Percentiles rank a stretch among this genome's conserved stretches.
Conservation (phyloP, 208 protist species). For the Naegleria gruberi region DNA sequence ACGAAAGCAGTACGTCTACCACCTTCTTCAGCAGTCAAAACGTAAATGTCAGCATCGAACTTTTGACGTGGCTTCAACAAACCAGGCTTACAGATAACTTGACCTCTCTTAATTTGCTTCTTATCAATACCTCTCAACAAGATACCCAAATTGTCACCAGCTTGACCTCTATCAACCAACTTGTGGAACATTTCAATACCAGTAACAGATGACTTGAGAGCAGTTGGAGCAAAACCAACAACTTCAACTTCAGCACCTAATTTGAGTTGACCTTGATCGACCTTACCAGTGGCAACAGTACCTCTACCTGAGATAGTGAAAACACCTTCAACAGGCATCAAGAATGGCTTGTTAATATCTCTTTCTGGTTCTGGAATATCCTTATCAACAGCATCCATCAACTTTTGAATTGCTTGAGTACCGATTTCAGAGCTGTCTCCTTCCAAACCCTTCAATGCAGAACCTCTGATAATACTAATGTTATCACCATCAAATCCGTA, state of each 20-base stretch:
- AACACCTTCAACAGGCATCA: constrained; percentile 93
- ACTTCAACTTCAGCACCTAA: constrained; percentile 89
- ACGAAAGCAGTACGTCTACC: constrained; percentile 95
- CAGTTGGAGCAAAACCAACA: constrained; percentile 76
- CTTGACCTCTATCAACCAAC: constrained; percentile 79
- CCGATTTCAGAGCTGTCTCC: constrained; percentile 71
- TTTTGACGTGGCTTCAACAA: constrained; percentile 81
- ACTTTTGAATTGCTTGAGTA: constrained; percentile 64
- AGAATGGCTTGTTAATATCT: constrained; percentile 89
- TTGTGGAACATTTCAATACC: constrained; percentile 96
- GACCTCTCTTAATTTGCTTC: constrained; percentile 86
- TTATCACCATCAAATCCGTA: constrained; percentile 84
- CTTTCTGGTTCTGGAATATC: constrained; percentile 83
- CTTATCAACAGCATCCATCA: constrained; percentile 83
- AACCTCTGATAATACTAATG: constrained; percentile 77
- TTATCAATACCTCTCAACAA: constrained; percentile 87
- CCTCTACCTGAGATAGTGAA: constrained; percentile 82
- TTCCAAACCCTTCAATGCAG: constrained; percentile 90
- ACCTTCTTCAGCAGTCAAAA: constrained; percentile 95
- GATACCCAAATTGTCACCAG: constrained; percentile 94
- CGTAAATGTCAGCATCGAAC: constrained; percentile 83
- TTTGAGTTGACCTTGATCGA: constrained; percentile 85
- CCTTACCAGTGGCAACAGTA: constrained; percentile 88
- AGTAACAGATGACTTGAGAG: constrained; percentile 71
- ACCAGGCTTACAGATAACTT: constrained; percentile 83